Evolutionary conservation across 163 green algal species (phyloP).

Genomic region (Prototheca wickerhamii): DNA sequence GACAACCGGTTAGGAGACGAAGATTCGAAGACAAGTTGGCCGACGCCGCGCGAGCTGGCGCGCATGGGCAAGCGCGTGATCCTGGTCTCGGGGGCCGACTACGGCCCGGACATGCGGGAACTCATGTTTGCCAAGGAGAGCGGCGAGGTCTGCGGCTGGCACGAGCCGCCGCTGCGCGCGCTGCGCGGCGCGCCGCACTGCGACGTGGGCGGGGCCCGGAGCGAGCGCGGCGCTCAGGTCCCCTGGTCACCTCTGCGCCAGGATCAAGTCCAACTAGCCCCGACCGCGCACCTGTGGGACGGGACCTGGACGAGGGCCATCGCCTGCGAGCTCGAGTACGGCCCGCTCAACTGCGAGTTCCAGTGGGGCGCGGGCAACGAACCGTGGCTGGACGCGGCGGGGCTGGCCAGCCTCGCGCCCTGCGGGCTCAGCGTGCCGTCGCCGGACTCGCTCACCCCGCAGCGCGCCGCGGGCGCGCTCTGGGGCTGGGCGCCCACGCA

Average conservation of each 20-base stretch:
- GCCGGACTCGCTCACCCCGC: constrained; percentile 44
- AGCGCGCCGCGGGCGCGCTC: constrained; percentile 27
- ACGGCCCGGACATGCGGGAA: constrained; percentile 37
- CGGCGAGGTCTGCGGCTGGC: constrained; percentile 31
- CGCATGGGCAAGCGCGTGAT: constrained; percentile 43
- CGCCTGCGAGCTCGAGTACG: constrained; percentile 57
- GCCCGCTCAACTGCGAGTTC: constrained; percentile 63
- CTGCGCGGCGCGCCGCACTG: constrained; percentile 29
- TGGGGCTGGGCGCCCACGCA: constrained; percentile 49
- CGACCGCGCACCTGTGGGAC: constrained; percentile 13
- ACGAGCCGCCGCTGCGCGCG: constrained; percentile 17
- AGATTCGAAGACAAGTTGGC: not conserved
- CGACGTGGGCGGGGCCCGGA: not conserved
- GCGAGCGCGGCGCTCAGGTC: not conserved
- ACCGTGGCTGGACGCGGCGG: constrained; percentile 37
- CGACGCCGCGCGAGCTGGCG: constrained; percentile 20
- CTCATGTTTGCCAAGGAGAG: constrained; percentile 42
- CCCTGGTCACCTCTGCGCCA: not conserved
- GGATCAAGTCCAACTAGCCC: not conserved
- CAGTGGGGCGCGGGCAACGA: constrained; percentile 28
- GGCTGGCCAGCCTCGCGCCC: constrained; percentile 15
- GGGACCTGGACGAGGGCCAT: constrained; percentile 34
- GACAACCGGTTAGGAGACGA: not conserved
- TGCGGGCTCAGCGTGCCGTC: constrained; percentile 48
- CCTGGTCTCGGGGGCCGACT: constrained; percentile 48